A percentile compares a stretch with the other conserved stretches of the same genome.
These are phyloP conservation scores for Pichia sp. DNA, from an alignment of 1,139 yeast species.

Conservation along the genomic window DNA sequence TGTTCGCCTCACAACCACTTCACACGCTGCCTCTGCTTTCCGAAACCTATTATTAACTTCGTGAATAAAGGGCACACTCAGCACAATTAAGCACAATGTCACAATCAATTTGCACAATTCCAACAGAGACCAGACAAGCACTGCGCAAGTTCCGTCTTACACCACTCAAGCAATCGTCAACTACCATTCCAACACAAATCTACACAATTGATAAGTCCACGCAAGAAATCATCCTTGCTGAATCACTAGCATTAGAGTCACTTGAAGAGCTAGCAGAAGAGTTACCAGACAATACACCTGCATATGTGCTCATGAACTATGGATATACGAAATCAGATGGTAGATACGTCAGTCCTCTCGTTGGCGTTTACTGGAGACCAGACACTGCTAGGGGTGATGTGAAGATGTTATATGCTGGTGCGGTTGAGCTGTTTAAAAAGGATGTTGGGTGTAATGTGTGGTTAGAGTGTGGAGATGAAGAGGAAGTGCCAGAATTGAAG, in stretches of 20 bases:
- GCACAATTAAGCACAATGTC: no score
- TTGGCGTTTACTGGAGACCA: slow-evolving; percentile 79
- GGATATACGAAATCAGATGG: slow-evolving; percentile 66
- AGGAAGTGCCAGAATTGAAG: slow-evolving; percentile 49
- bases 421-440: slow-evolving; percentile 69
- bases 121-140: slow-evolving; percentile 54
- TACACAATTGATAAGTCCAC: slow-evolving; percentile 49
- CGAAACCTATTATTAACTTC: no score
- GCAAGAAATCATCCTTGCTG: slow-evolving; percentile 41
- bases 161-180: slow-evolving; percentile 40
- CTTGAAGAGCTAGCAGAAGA: slow-evolving; percentile 66
- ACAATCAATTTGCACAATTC: slow-evolving; percentile 51
- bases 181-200: slow-evolving; percentile 56
- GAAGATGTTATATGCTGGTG: slow-evolving; percentile 87
- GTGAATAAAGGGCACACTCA: no score
- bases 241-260: slow-evolving; percentile 43
- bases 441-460: slow-evolving; percentile 63
- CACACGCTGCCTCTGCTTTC: no score
- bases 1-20: no score
- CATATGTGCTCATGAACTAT: slow-evolving; percentile 71
- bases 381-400: slow-evolving; percentile 71
- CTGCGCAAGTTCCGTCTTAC: slow-evolving; percentile 44
- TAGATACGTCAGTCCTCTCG: slow-evolving; percentile 64
- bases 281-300: slow-evolving; percentile 75
- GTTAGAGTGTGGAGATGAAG: slow-evolving; percentile 52